Conservation (phyloP, 2,329 filamentous ascomycete genomes). For the Ascochyta clinopodiicola region DNA sequence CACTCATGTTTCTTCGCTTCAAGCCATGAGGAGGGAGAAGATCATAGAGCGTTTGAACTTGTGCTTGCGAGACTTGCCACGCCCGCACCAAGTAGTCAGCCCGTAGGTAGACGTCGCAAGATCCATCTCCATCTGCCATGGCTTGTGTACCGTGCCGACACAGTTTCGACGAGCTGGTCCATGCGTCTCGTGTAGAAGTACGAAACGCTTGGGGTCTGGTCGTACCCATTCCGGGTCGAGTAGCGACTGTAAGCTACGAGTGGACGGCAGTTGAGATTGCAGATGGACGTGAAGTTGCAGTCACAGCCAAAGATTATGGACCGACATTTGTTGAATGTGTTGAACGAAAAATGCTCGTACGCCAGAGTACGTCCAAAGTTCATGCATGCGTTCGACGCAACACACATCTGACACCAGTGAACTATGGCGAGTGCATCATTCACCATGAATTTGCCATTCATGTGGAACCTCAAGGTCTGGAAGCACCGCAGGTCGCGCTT, state of each 20-base stretch:
- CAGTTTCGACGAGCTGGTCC: constrained; percentile 5
- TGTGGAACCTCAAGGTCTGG: constrained; percentile 16
- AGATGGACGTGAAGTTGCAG: background rate
- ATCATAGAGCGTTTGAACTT: background rate
- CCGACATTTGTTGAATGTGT: constrained; percentile 3
- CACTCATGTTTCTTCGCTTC: background rate
- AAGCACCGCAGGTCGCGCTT: constrained; percentile 12
- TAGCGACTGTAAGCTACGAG: background rate
- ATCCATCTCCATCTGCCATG: constrained; percentile 4
- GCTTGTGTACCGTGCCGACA: constrained; percentile 2
- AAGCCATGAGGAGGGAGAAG: background rate
- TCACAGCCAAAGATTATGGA: background rate
- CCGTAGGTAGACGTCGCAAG: background rate
- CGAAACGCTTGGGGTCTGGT: constrained; percentile 9
- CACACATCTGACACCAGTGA: constrained; percentile 4
- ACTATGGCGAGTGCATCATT: constrained; percentile 13
- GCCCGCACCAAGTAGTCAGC: background rate
- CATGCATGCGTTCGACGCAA: constrained; percentile 9
- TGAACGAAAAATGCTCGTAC: constrained; percentile 7
- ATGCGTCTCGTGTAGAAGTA: constrained; percentile 12
- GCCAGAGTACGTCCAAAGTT: constrained; percentile 4
- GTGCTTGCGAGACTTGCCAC: constrained; percentile 6
- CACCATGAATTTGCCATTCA: constrained; percentile 6
- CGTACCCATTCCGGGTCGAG: background rate
- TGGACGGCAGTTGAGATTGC: background rate